Base-by-base conservation (phyloP, 768 basidiomycete genomes). In the Hortiboletus flavorubellus region DNA sequence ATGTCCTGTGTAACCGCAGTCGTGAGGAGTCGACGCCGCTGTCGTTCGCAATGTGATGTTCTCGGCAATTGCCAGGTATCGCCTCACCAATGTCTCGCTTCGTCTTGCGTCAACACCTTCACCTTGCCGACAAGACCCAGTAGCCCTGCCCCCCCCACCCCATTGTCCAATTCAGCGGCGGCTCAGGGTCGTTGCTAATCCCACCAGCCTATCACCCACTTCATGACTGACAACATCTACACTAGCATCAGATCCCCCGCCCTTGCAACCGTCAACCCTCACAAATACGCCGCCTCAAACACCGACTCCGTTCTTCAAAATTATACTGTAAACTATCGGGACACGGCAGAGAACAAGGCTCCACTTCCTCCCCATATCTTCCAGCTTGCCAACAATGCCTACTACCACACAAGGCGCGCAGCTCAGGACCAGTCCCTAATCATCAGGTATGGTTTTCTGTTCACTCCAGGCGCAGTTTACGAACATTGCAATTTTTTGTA, bases 351-450 rank as follows among this genome's bases (percentile, higher is more conserved):
- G 47, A 80, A 82, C 62, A 86, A 82, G 70, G 76, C 78, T 48
- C 70, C 72, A 9, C 76, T 86, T 2, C 81, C 86, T 34, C 96
- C 96, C 2, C 96, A 99, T 65, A 85, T 98, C 41, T 98, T 97
- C 69, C 88, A 94, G 65, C 78, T 93, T 45, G 91, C 92, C 5
- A 87, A 93, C 63, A 89, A 91, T 73, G 86, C 92, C 5, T 98
- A 96, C 73, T 98, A 94, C 70, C 93, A 98, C 72, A 96, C 98
- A 94, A 79, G 86, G 48, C 78, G 96, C 61, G 98, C 96, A 0
- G 81, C 84, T 1, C 92, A 96, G 76, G 96, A 99, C 71, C 96
- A 98, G 73, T 82, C 86, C 46, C 80, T 99, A 18, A 70, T 98
- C 26, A 79, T 98, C 60, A 91, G 77, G 95, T 95, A 70, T 60